Conservation (phyloP, 2,329 filamentous ascomycete genomes). For the Aspergillus hortae region DNA sequence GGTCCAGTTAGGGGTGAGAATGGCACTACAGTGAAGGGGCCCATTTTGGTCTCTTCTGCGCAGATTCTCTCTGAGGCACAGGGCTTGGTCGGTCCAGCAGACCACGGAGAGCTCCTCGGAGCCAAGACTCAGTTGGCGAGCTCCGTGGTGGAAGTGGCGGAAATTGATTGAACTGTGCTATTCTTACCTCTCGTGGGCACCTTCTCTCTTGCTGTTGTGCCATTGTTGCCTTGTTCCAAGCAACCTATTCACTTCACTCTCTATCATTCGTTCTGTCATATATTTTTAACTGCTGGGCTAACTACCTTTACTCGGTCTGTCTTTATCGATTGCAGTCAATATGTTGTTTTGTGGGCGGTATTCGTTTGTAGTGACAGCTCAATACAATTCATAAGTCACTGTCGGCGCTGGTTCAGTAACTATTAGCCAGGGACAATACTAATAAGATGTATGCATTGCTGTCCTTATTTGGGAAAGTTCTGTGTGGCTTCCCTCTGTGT, state of each 20-base stretch:
- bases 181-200: not conserved
- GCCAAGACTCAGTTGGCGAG: conserved; percentile 8
- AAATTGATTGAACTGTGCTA: conserved; percentile 14
- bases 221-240: not conserved
- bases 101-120: conserved; percentile 18
- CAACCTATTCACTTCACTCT: no score
- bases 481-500: not conserved
- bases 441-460: no score
- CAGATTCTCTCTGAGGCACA: conserved; percentile 18
- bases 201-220: not conserved
- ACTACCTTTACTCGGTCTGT: no score
- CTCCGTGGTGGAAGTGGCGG: conserved; percentile 8
- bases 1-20: conserved; percentile 15
- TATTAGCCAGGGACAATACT: no score
- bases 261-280: no score
- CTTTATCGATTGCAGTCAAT: no score
- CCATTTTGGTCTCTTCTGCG: conserved; percentile 13
- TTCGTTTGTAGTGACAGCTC: no score
- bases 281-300: no score
- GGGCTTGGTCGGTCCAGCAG: conserved; percentile 11
- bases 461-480: not conserved
- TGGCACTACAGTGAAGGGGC: conserved; percentile 14
- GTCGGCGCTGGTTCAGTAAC: no score
- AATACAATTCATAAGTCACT: no score
- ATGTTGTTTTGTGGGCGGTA: no score